phyloP scores from a whole-genome alignment of 371 early-diverging fungal genomes.

The Zopfochytrium polystomum region DNA sequence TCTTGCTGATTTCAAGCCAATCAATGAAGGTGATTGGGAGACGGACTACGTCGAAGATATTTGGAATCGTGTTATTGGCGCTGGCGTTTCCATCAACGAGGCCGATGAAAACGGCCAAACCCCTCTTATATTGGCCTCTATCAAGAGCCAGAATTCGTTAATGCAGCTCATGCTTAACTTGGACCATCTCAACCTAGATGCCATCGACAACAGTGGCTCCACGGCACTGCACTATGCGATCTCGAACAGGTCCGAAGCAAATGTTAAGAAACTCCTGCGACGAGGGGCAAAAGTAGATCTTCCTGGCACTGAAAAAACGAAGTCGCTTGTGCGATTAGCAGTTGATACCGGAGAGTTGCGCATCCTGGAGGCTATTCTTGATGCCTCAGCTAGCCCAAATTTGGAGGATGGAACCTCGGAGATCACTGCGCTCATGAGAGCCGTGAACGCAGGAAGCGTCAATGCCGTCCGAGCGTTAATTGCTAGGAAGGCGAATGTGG shows the following conservation, averaged over 20 bases:
- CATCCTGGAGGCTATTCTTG: constrained; percentile 14
- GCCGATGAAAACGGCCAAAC: constrained; percentile 36
- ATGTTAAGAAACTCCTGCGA: constrained; percentile 5
- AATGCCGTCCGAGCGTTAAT: constrained; percentile 12
- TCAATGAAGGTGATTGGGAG: constrained; percentile 47
- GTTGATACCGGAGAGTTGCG: constrained; percentile 6
- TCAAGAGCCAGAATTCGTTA: constrained; percentile 39
- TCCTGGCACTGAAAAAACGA: background rate
- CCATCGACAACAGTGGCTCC: constrained; percentile 37
- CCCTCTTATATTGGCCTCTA: constrained; percentile 56
- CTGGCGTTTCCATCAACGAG: constrained; percentile 18
- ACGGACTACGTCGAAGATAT: constrained; percentile 50
- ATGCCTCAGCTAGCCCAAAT: constrained; percentile 4
- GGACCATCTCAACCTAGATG: constrained; percentile 13
- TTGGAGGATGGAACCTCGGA: constrained; percentile 24
- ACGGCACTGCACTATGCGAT: constrained; percentile 53
- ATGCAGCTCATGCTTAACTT: constrained; percentile 28
- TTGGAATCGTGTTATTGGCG: constrained; percentile 18
- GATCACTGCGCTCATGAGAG: constrained; percentile 42
- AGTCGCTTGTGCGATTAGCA: constrained; percentile 20
- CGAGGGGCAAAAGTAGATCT: background rate
- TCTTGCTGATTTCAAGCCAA: constrained; percentile 46
- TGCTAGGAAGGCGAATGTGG: background rate
- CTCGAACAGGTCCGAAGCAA: constrained; percentile 5
- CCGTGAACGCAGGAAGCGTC: constrained; percentile 30